These are phyloP conservation scores for Diaporthe amygdali DNA, from an alignment of 2,329 filamentous ascomycete genomes.

Conservation along the genomic window DNA sequence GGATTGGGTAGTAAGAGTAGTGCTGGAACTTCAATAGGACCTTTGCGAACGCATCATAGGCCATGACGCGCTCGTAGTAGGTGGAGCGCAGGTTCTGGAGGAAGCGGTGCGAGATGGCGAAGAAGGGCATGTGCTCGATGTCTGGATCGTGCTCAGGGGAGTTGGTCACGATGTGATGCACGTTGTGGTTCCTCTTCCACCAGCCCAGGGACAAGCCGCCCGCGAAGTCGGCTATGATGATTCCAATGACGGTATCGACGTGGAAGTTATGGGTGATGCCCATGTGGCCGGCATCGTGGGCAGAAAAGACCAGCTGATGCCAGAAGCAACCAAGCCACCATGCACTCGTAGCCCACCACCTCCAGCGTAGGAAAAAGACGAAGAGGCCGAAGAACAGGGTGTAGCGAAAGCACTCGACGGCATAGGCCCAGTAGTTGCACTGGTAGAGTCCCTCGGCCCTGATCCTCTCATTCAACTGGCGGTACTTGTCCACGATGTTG, in stretches of 20 bases:
- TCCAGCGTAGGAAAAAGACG: slow-evolving; percentile 63
- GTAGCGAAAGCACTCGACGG: slow-evolving; percentile 77
- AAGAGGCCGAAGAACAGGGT: slow-evolving; percentile 66
- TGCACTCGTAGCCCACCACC: slow-evolving; percentile 74
- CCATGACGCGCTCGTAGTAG: slow-evolving; percentile 83
- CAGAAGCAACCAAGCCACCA: slow-evolving; percentile 82
- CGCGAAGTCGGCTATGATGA: slow-evolving; percentile 86
- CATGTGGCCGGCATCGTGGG: slow-evolving; percentile 96
- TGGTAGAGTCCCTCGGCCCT: slow-evolving; percentile 77
- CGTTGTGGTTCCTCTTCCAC: slow-evolving; percentile 98
- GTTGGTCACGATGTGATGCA: slow-evolving; percentile 96
- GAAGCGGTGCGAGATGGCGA: slow-evolving; percentile 84
- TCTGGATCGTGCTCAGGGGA: slow-evolving; percentile 95
- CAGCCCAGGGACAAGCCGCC: slow-evolving; percentile 91
- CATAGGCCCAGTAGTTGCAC: slow-evolving; percentile 84
- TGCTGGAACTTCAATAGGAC: slow-evolving; percentile 75
- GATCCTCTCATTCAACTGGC: slow-evolving; percentile 75
- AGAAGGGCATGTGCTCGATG: slow-evolving; percentile 89
- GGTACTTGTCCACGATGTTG: slow-evolving; percentile 80
- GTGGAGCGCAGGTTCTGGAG: slow-evolving; percentile 75
- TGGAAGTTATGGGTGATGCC: slow-evolving; percentile 93
- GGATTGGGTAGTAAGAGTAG: slow-evolving; percentile 82
- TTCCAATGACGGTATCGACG: slow-evolving; percentile 82
- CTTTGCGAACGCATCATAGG: slow-evolving; percentile 76
- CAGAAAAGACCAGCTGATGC: slow-evolving; percentile 94